Evolutionary conservation across 345 rosid genomes (phyloP), one percentile per base, ranked within the genome.

Genomic region (Eucalyptus coolabah): DNA sequence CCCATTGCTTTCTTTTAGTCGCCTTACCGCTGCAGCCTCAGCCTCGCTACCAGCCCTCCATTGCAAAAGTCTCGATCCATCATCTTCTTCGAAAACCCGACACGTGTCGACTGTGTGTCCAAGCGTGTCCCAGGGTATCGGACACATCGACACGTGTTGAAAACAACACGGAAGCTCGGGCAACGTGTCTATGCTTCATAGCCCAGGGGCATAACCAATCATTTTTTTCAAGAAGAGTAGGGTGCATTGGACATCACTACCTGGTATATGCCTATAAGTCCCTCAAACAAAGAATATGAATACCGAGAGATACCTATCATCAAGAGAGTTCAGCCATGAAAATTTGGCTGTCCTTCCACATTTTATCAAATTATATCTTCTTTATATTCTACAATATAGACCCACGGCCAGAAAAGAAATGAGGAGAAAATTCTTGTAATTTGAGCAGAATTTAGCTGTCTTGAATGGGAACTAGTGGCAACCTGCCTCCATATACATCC

Each of bases 401-500:
- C 69, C 44, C 21, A 26, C 72, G 47, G 56, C 53, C 16, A 50
- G 44, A 45, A 9, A 40, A 50, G 72, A 83, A 67, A 26, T 30
- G 26, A 50, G 53, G 18, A 23, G 26, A 47, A 86, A 69, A 49
- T 87, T 67, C 7, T 28, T 50, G 56, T 28, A 4, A 30, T 63
- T 67, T 67, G 72, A 40, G 30, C 50, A 16, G 42, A 34, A 90
- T 54, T 90, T 91, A 94, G 92, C 93, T 37, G 42, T 94, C 94
- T 86, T 97, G 97, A 42, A 98, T 96, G 77, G 97, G 96, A 86
- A 94, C 93, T 69, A 95, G 89, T 3, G 96, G 92, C 87, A 96
- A 87, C 88, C 93, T 94, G 91, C 99, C 99, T 60, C 99, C 99
- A 45, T 95, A 96, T 86, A 92, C 89, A 21, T 95, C 97, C 21